Percentiles rank a stretch among this genome's conserved stretches.
Evolutionary conservation across 2,329 filamentous ascomycete species (phyloP).

Genomic region (Tolypocladium endophyticum): DNA sequence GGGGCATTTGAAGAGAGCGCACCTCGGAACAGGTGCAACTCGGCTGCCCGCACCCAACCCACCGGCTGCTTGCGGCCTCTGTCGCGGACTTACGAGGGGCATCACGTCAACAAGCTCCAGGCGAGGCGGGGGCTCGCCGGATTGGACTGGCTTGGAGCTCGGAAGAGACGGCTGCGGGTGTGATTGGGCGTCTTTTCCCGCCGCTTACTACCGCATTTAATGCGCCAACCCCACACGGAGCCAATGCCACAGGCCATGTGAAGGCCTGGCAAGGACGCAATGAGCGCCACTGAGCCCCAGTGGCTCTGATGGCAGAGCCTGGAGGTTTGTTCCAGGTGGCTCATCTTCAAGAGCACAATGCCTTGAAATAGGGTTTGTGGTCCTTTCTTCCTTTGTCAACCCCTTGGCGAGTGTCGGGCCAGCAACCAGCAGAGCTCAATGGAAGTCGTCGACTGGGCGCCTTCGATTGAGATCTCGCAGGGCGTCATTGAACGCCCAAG

Average conservation of each 20-base stretch:
- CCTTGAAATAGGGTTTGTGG: too few species aligned
- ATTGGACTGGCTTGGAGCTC: background rate
- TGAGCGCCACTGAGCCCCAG: constrained; percentile 45
- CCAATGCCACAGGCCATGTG: too few species aligned
- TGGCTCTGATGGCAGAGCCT: constrained; percentile 62
- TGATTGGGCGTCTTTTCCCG: background rate
- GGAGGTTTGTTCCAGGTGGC: too few species aligned
- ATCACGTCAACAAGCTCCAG: background rate
- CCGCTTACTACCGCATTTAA: background rate
- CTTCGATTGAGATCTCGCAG: too few species aligned
- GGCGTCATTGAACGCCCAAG: too few species aligned
- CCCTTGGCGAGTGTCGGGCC: too few species aligned
- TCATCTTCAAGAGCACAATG: too few species aligned
- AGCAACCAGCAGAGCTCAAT: too few species aligned
- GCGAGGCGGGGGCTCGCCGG: background rate
- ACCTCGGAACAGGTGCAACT: background rate
- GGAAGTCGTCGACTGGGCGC: too few species aligned
- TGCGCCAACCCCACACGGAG: too few species aligned
- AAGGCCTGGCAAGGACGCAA: too few species aligned
- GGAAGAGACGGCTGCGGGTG: background rate
- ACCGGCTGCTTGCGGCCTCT: background rate
- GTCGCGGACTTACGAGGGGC: constrained; percentile 1
- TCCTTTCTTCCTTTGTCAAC: too few species aligned
- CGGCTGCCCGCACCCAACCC: background rate
- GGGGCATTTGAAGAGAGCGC: constrained; percentile 2